Evolutionary conservation across 2,329 filamentous ascomycete species (phyloP), one percentile per base, ranked within the genome.

Genomic region (Colletotrichum sp.): DNA sequence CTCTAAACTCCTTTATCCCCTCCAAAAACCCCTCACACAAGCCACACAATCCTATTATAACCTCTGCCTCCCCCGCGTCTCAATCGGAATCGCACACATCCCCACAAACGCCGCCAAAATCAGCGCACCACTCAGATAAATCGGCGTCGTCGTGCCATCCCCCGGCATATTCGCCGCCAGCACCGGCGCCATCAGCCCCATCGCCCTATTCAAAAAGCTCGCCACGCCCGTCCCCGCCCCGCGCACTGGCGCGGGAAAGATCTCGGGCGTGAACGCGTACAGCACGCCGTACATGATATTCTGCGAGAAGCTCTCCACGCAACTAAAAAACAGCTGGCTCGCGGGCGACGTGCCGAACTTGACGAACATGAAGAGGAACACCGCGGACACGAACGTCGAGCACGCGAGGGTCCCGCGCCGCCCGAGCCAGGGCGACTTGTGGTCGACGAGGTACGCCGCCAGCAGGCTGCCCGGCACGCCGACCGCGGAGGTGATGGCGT

Each of bases 261-360:
- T 91, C 80, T 95, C 94, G 0, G 94, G 94, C 0, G 94, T 95
- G 81, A 94, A 95, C 9, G 93, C 93, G 81, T 95, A 95, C 2
- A 96, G 85, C 2, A 95, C 93, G 72, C 93, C 93, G 83, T 95
- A 95, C 91, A 94, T 94, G 84, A 94, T 93, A 80, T 94, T 94
- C 83, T 94, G 93, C 78, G 92, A 90, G 81, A 95, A 94, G 13
- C 93, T 92, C 81, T 94, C 91, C 77, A 93, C 86, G 77, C 91
- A 94, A 1, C 90, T 92, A 81, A 94, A 94, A 66, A 88, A 87
- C 52, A 95, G 89, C 84, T 94, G 92, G 75, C 87, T 86, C 52
- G 85, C 83, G 2, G 91, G 87, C 62, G 91, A 88, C 7, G 86
- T 88, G 70, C 91, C 92, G 74, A 91, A 88, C 36, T 86, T 86